Percentiles rank a stretch among this genome's conserved stretches.
phyloP scores from a whole-genome alignment of 495 filamentous ascomycete species.

The Aspergillus conjunctus region DNA sequence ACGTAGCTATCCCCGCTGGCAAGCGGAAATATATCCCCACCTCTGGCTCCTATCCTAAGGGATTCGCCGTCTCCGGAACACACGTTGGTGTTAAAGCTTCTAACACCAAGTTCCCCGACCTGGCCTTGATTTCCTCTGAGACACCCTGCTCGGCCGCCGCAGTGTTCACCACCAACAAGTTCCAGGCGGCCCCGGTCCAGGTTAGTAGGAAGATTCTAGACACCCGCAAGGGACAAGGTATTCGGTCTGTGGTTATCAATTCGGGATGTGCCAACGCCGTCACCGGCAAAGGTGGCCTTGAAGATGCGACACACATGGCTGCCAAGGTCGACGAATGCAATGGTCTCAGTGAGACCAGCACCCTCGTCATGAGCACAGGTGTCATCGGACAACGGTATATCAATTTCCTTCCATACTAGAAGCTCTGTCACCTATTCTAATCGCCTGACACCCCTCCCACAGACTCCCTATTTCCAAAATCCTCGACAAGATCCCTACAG shows the following conservation, averaged over 20 bases:
- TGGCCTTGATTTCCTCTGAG: constrained; percentile 86
- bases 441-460: constrained; percentile 3
- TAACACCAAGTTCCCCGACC: constrained; percentile 85
- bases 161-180: constrained; percentile 97
- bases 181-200: constrained; percentile 92
- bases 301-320: constrained; percentile 87
- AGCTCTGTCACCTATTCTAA: constrained; percentile 30
- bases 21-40: constrained; percentile 90
- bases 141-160: constrained; percentile 88
- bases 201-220: constrained; percentile 73
- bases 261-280: constrained; percentile 97
- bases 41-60: constrained; percentile 82
- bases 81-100: constrained; percentile 92
- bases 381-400: constrained; percentile 90
- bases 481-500: constrained; percentile 74
- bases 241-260: constrained; percentile 87
- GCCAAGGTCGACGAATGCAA: constrained; percentile 69
- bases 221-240: constrained; percentile 63
- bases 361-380: constrained; percentile 95
- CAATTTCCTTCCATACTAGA: background rate
- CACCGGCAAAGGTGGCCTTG: constrained; percentile 86
- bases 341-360: constrained; percentile 64
- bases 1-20: constrained; percentile 64
- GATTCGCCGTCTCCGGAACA: constrained; percentile 83
- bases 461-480: constrained; percentile 93